Evolutionary conservation across 108 stramenopile genomes (phyloP).

Genomic region (Stephanodiscus triporus): DNA sequence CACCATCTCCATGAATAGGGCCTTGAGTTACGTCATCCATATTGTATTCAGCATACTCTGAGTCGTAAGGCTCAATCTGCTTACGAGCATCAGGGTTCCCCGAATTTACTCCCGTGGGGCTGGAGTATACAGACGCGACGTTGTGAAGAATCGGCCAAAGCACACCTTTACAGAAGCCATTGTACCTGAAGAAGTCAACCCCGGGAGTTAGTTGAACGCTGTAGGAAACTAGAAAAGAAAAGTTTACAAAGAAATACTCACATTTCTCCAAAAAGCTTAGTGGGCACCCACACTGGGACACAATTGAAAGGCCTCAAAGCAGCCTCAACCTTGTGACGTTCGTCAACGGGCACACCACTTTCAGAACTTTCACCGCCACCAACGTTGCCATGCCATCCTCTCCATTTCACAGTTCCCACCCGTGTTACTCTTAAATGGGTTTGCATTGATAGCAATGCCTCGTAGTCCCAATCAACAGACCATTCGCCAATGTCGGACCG

Average conservation of each 20-base stretch:
- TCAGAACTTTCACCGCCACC: conserved; percentile 64
- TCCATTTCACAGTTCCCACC: conserved; percentile 92
- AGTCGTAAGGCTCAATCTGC: conserved; percentile 46
- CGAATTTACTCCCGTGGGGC: conserved; percentile 40
- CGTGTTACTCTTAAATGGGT: conserved; percentile 91
- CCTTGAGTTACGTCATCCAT: conserved; percentile 84
- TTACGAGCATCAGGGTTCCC: conserved; percentile 16
- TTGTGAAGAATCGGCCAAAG: conserved; percentile 98
- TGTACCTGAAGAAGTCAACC: conserved; percentile 67
- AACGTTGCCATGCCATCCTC: conserved; percentile 88
- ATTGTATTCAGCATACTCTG: conserved; percentile 71
- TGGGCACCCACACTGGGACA: conserved; percentile 95
- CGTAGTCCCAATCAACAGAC: conserved; percentile 95
- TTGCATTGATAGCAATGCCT: conserved; percentile 92
- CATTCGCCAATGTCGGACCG: conserved; percentile 68
- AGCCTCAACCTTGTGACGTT: conserved; percentile 85
- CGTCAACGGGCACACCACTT: conserved; percentile 78
- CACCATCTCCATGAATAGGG: conserved; percentile 85
- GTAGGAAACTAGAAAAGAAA: background rate
- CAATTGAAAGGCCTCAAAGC: conserved; percentile 92
- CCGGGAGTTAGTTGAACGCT: background rate
- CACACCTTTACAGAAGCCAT: conserved; percentile 96
- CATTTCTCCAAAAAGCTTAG: conserved; percentile 81
- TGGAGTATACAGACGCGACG: conserved; percentile 84
- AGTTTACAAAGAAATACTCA: conserved; percentile 44